phyloP scores from a whole-genome alignment of 148 eudicot species.

The Chenopodium formosanum region DNA sequence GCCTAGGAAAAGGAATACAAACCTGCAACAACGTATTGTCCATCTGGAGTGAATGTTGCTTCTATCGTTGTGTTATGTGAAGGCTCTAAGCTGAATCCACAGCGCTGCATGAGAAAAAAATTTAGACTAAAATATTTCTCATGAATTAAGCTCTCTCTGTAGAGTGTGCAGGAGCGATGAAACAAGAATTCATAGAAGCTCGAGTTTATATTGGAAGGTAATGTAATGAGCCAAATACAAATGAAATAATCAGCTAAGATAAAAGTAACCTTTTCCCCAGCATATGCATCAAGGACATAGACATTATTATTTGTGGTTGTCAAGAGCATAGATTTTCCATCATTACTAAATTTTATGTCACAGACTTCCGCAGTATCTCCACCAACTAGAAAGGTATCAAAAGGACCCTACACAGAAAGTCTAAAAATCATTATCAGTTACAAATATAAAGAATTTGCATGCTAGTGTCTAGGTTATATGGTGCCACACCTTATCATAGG shows the following conservation, averaged over 20 bases:
- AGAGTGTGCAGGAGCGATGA: not conserved
- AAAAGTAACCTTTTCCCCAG: constrained; percentile 76
- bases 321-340: constrained; percentile 95
- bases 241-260: constrained; percentile 7
- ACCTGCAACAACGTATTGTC: constrained; percentile 91
- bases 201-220: not conserved
- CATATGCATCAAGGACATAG: constrained; percentile 93
- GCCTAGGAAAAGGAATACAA: constrained; percentile 3
- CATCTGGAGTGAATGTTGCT: constrained; percentile 94
- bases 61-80: constrained; percentile 67
- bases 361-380: constrained; percentile 97
- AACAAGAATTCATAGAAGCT: not conserved
- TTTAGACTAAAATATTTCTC: not conserved
- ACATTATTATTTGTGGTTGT: constrained; percentile 80
- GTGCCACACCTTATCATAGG: constrained; percentile 74
- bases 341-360: constrained; percentile 98
- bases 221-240: not conserved
- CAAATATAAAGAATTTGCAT: not conserved
- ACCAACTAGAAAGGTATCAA: constrained; percentile 96
- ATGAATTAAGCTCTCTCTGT: not conserved
- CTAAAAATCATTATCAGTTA: constrained; percentile 12
- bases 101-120: constrained; percentile 55
- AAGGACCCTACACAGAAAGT: constrained; percentile 67
- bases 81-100: constrained; percentile 82
- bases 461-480: not conserved